These are phyloP conservation scores for Pterocarpus macrocarpus DNA, from an alignment of 306 rosid species.

Conservation along the genomic window DNA sequence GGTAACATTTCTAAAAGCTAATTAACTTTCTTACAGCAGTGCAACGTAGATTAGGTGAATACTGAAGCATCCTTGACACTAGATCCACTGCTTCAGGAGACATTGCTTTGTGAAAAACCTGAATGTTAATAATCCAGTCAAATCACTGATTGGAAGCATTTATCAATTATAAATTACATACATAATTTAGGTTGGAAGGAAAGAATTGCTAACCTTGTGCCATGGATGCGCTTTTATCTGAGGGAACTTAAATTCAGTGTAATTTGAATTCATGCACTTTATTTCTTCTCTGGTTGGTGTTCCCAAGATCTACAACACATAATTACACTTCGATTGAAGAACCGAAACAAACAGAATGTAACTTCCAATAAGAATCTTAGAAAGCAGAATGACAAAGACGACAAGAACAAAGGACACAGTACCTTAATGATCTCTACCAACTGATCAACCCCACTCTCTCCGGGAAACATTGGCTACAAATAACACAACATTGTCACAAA, in stretches of 20 bases:
- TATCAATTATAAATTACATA: constrained; percentile 17
- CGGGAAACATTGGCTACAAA: constrained; percentile 96
- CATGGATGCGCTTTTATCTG: constrained; percentile 98
- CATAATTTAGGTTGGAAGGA: neutral
- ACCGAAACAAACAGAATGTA: constrained; percentile 38
- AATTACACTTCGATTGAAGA: constrained; percentile 41
- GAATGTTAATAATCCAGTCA: constrained; percentile 44
- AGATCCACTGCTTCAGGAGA: constrained; percentile 91
- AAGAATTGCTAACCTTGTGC: constrained; percentile 78
- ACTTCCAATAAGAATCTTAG: constrained; percentile 30
- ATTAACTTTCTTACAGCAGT: constrained; percentile 75
- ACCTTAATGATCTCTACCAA: constrained; percentile 98
- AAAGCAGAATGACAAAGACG: neutral
- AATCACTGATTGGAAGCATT: constrained; percentile 32
- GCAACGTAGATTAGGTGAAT: constrained; percentile 95
- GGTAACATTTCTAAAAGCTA: neutral
- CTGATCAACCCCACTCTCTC: constrained; percentile 98
- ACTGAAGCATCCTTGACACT: constrained; percentile 93
- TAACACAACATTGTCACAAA: constrained; percentile 36
- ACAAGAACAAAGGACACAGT: neutral
- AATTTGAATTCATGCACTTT: constrained; percentile 95
- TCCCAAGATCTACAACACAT: constrained; percentile 72
- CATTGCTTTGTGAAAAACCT: constrained; percentile 87
- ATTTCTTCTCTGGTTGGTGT: constrained; percentile 98
- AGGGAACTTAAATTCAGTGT: constrained; percentile 91